Evolutionary conservation across 108 stramenopile species (phyloP).

Genomic region (Cyclotella choctawhatcheeana): DNA sequence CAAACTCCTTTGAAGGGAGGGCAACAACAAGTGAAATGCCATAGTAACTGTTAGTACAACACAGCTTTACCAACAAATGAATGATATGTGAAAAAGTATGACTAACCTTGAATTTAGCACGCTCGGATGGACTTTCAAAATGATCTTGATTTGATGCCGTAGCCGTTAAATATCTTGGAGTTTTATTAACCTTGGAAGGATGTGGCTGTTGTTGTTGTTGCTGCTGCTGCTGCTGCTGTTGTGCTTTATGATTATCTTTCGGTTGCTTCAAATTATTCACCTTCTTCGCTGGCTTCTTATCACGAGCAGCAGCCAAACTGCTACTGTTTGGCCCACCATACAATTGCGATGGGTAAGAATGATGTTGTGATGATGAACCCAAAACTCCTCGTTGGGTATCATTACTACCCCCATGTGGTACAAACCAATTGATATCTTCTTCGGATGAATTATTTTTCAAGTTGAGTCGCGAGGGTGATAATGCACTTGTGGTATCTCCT

Average conservation of each 20-base stretch:
- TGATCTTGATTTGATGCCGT: constrained; percentile 59
- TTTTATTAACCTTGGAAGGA: neutral
- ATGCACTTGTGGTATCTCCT: constrained; percentile 5
- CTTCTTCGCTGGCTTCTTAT: constrained; percentile 36
- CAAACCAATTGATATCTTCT: neutral
- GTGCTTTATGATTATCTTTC: constrained; percentile 19
- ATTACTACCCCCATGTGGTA: neutral
- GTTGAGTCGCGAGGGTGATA: neutral
- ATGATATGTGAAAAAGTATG: neutral
- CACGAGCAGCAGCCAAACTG: too few species aligned
- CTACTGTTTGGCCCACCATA: too few species aligned
- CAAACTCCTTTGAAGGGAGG: constrained; percentile 68
- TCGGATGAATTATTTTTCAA: constrained; percentile 11
- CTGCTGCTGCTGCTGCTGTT: neutral
- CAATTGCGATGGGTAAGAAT: neutral
- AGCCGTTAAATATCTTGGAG: too few species aligned
- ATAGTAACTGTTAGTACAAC: too few species aligned
- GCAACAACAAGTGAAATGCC: neutral
- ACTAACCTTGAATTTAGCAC: constrained; percentile 32
- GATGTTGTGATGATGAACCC: neutral
- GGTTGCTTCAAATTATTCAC: constrained; percentile 15
- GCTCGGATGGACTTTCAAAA: constrained; percentile 56
- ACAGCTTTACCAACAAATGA: too few species aligned
- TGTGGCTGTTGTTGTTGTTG: neutral
- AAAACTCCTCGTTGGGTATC: neutral